A percentile compares a stretch with the other conserved stretches of the same genome.
Evolutionary conservation across 257 asterid genomes (phyloP).

Genomic region (Solanum dulcamara): DNA sequence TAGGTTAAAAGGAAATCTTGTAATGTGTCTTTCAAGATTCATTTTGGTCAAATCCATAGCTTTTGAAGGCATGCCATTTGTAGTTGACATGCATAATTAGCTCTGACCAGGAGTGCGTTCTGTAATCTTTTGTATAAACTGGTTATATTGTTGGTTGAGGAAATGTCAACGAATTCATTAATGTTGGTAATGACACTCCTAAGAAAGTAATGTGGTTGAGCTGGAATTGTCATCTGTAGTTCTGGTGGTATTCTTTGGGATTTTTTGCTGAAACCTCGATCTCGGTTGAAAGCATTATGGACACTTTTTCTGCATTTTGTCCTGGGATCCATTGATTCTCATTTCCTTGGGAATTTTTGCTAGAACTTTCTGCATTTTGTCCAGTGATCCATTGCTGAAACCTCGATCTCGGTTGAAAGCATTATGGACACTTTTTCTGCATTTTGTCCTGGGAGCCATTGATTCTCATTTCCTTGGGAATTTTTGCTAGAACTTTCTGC

Average conservation of each 20-base stretch:
- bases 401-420: too few relatives aligned
- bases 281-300: too few relatives aligned
- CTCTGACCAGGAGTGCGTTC: not conserved
- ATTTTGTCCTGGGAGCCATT: too few relatives aligned
- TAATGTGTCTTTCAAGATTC: not conserved
- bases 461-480: too few relatives aligned
- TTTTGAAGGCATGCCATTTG: not conserved
- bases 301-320: too few relatives aligned
- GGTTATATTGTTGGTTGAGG: not conserved
- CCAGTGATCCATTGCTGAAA: too few relatives aligned
- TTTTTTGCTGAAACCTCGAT: too few relatives aligned
- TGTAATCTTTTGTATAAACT: not conserved
- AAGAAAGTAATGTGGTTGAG: not conserved
- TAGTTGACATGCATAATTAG: not conserved
- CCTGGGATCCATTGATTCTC: too few relatives aligned
- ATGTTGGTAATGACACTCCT: not conserved
- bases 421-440: too few relatives aligned
- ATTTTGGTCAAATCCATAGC: not conserved
- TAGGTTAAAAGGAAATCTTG: not conserved
- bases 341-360: too few relatives aligned
- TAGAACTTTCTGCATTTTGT: too few relatives aligned
- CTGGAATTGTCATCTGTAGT: not conserved
- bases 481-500: too few relatives aligned
- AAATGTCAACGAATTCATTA: not conserved
- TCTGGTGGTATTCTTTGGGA: not conserved